Evolutionary conservation across 495 filamentous ascomycete species (phyloP).

Genomic region (Niebla homalea): DNA sequence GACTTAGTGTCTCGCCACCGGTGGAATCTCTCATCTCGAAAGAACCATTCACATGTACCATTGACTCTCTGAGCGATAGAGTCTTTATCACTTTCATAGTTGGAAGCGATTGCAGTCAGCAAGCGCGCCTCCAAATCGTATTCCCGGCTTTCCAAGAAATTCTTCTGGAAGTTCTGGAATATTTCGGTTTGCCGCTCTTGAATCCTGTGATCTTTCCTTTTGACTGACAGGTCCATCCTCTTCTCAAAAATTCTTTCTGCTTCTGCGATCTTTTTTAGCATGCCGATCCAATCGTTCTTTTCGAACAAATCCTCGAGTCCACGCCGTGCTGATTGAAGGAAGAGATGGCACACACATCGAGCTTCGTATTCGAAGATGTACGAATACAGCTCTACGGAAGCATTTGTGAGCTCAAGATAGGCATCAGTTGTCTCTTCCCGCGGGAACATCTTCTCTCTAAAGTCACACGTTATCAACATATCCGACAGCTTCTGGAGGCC

Average conservation of each 20-base stretch:
- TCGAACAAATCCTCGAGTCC: conserved; percentile 13
- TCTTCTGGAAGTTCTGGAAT: too few relatives aligned
- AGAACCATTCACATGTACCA: conserved; percentile 29
- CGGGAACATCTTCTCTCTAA: conserved; percentile 10
- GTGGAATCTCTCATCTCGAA: conserved; percentile 15
- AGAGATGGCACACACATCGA: conserved; percentile 22
- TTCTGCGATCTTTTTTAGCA: conserved; percentile 12
- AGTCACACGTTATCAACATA: conserved; percentile 14
- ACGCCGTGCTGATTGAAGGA: conserved; percentile 16
- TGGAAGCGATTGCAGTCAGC: background rate
- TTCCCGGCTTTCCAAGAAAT: too few relatives aligned
- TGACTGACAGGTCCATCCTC: too few relatives aligned
- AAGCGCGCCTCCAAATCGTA: too few relatives aligned
- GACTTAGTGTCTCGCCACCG: conserved; percentile 13
- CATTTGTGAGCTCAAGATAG: conserved; percentile 11
- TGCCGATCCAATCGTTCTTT: conserved; percentile 15
- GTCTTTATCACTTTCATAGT: background rate
- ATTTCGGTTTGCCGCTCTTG: too few relatives aligned
- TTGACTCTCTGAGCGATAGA: conserved; percentile 7
- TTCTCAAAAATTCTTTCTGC: background rate
- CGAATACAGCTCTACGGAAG: conserved; percentile 17
- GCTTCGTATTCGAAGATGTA: conserved; percentile 26
- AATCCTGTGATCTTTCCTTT: too few relatives aligned
- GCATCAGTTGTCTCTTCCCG: conserved; percentile 13
- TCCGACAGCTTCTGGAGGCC: conserved; percentile 7